These are phyloP conservation scores for Cladophialophora exuberans DNA, from an alignment of 2,329 filamentous ascomycete species.

Conservation along the genomic window DNA sequence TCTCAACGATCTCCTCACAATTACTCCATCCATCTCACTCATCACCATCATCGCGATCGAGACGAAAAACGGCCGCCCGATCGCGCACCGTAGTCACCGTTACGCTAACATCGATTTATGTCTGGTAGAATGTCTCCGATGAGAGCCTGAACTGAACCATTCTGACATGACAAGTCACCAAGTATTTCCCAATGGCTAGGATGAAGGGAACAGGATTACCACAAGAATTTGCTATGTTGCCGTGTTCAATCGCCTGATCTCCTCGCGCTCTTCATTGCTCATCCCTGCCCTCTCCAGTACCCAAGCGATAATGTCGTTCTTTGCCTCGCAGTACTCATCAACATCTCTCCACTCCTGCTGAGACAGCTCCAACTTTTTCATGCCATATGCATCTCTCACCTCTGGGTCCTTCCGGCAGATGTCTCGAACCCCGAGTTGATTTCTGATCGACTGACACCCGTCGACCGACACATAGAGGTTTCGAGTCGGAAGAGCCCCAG, in stretches of 20 bases:
- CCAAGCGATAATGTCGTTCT: slow-evolving; percentile 28
- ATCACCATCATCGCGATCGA: slow-evolving; percentile 13
- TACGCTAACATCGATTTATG: no score
- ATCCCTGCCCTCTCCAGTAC: slow-evolving; percentile 24
- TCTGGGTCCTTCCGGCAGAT: slow-evolving; percentile 37
- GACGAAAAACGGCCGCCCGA: not conserved
- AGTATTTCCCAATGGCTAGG: no score
- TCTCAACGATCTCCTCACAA: slow-evolving; percentile 4
- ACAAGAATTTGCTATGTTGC: not conserved
- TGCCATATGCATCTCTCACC: slow-evolving; percentile 36
- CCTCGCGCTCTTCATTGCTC: slow-evolving; percentile 19
- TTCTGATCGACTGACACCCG: slow-evolving; percentile 39
- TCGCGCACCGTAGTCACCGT: not conserved
- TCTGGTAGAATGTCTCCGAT: no score
- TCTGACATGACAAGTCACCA: no score
- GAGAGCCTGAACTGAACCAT: no score
- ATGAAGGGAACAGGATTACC: no score
- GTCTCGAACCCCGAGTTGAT: slow-evolving; percentile 44
- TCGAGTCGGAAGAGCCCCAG: slow-evolving; percentile 34
- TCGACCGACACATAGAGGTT: slow-evolving; percentile 45
- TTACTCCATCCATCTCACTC: slow-evolving; percentile 10
- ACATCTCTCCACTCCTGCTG: slow-evolving; percentile 24
- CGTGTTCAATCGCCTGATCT: slow-evolving; percentile 24
- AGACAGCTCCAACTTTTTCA: slow-evolving; percentile 21
- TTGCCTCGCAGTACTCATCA: slow-evolving; percentile 30